Evolutionary conservation across 148 eudicot species (phyloP).

Genomic region (Amaranthus palmeri): DNA sequence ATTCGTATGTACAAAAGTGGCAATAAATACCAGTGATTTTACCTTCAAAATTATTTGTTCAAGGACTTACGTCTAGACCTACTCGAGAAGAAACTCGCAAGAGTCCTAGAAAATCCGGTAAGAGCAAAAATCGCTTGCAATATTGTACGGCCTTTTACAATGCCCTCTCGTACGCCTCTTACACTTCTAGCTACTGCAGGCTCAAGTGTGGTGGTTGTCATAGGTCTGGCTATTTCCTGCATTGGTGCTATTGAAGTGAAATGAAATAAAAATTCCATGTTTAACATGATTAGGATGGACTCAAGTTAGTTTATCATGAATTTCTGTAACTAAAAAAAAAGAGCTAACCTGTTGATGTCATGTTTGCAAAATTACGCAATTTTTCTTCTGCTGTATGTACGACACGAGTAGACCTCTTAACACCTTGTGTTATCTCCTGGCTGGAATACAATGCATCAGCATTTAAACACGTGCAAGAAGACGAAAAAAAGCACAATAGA

Average conservation of each 20-base stretch:
- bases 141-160: conserved; percentile 55
- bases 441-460: conserved; percentile 30
- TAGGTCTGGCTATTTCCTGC: conserved; percentile 50
- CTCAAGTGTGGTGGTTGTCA: conserved; percentile 29
- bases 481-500: neutral
- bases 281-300: conserved; percentile 8
- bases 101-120: conserved; percentile 41
- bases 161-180: conserved; percentile 51
- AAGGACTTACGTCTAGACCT: conserved; percentile 36
- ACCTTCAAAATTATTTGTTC: conserved; percentile 19
- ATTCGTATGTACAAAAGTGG: conserved; percentile 12
- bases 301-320: neutral
- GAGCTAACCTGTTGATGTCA: conserved; percentile 56
- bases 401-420: conserved; percentile 75
- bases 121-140: conserved; percentile 54
- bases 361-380: conserved; percentile 52
- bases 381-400: conserved; percentile 78
- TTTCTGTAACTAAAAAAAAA: neutral
- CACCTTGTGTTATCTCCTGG: conserved; percentile 80
- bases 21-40: conserved; percentile 1
- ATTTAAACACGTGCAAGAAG: neutral
- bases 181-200: conserved; percentile 62
- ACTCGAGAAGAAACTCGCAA: conserved; percentile 38
- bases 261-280: conserved; percentile 44
- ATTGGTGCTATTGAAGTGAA: conserved; percentile 68